Conservation (phyloP, 805 yeast species). For the Brettanomyces bruxellensis region DNA sequence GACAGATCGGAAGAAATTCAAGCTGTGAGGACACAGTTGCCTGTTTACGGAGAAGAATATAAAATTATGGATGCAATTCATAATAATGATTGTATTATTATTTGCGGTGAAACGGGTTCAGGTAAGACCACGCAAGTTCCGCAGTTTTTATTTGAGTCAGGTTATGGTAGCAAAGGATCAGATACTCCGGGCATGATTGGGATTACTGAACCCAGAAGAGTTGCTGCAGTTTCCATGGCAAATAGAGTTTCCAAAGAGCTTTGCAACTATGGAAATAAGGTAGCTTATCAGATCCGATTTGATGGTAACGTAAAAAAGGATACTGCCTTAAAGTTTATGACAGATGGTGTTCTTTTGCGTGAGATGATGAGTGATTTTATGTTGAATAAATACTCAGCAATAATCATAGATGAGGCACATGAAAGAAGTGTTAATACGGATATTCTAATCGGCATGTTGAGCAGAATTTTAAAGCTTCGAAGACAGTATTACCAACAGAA, state of each 20-base stretch:
- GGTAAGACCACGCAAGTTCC: slow-evolving; percentile 99
- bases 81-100: slow-evolving; percentile 80
- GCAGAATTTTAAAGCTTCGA: slow-evolving; percentile 75
- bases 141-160: slow-evolving; percentile 88
- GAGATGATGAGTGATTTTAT: slow-evolving; percentile 89
- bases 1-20: slow-evolving; percentile 61
- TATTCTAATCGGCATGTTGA: slow-evolving; percentile 87
- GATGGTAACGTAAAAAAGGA: slow-evolving; percentile 56
- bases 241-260: slow-evolving; percentile 68
- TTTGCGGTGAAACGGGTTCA: slow-evolving; percentile 98
- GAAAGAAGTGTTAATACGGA: slow-evolving; percentile 96
- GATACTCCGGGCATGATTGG: slow-evolving; percentile 92
- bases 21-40: slow-evolving; percentile 57
- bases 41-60: slow-evolving; percentile 88
- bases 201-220: slow-evolving; percentile 91
- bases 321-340: slow-evolving; percentile 81
- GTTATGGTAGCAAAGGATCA: slow-evolving; percentile 58
- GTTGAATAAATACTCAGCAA: slow-evolving; percentile 71
- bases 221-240: slow-evolving; percentile 90
- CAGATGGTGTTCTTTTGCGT: slow-evolving; percentile 87
- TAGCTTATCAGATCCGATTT: slow-evolving; percentile 77
- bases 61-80: slow-evolving; percentile 91
- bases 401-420: slow-evolving; percentile 95
- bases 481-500: slow-evolving; percentile 39
- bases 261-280: slow-evolving; percentile 61